A percentile compares a stretch with the other conserved stretches of the same genome.
Evolutionary conservation across 106 monocot genomes (phyloP).

Genomic region (Allium sativum): DNA sequence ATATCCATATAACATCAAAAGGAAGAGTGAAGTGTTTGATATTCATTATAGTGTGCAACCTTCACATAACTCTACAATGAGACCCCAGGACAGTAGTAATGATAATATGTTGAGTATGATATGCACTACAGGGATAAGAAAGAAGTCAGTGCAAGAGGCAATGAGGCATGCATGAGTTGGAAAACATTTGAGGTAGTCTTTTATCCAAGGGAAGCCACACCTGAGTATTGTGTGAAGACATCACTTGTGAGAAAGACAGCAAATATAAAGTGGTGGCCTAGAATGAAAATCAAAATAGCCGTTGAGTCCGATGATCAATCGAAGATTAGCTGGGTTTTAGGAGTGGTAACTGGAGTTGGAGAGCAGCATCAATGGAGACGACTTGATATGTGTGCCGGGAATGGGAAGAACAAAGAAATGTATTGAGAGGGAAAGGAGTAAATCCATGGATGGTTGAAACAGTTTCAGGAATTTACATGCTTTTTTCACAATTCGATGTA

Average conservation of each 20-base stretch:
- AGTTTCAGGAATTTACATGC: too few species aligned
- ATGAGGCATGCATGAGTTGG: slow-evolving; percentile 28
- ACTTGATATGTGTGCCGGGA: too few species aligned
- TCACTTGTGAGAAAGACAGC: slow-evolving; percentile 31
- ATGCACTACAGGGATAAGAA: slow-evolving; percentile 18
- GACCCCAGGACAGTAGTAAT: too few species aligned
- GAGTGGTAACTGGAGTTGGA: slow-evolving; percentile 12
- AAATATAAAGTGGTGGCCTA: slow-evolving; percentile 47
- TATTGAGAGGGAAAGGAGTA: too few species aligned
- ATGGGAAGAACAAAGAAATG: too few species aligned
- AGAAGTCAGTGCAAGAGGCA: slow-evolving; percentile 32
- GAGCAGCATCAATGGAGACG: too few species aligned
- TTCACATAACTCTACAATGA: too few species aligned
- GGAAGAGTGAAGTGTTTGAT: too few species aligned
- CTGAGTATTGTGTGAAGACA: slow-evolving; percentile 50
- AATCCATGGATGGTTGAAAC: too few species aligned
- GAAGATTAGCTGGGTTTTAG: slow-evolving; percentile 67
- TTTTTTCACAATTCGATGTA: too few species aligned
- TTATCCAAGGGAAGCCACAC: slow-evolving; percentile 49
- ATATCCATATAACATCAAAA: slow-evolving; percentile 28
- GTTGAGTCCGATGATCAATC: slow-evolving; percentile 59
- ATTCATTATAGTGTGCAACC: too few species aligned
- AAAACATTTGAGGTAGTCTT: slow-evolving; percentile 49
- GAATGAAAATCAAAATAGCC: slow-evolving; percentile 61
- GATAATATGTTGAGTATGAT: too few species aligned